Conservation (phyloP, 2,329 filamentous ascomycete genomes). For the Cercospora sojina region DNA sequence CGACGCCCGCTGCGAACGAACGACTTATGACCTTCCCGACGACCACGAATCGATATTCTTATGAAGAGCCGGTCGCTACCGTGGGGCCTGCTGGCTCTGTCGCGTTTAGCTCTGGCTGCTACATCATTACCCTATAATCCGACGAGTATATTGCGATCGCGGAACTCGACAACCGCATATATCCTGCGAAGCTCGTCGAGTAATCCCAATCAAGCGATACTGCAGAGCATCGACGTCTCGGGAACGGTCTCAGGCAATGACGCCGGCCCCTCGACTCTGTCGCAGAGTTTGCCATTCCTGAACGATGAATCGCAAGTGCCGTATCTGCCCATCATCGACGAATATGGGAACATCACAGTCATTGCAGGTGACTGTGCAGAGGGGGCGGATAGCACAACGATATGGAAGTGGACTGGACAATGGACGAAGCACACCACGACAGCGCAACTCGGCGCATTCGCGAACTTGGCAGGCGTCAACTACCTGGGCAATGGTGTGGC, state of each 20-base stretch:
- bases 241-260: conserved; percentile 53
- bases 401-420: conserved; percentile 70
- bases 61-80: conserved; percentile 21
- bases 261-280: conserved; percentile 49
- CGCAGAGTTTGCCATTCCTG: conserved; percentile 63
- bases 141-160: conserved; percentile 65
- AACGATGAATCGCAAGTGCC: conserved; percentile 51
- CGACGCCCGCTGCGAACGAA: conserved; percentile 11
- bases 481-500: conserved; percentile 62
- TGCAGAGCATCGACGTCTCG: conserved; percentile 68
- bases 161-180: conserved; percentile 60
- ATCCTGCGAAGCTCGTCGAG: conserved; percentile 61
- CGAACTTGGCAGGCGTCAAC: conserved; percentile 49
- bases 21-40: conserved; percentile 11
- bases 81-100: conserved; percentile 33
- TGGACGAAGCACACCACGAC: conserved; percentile 47
- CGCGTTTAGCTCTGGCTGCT: conserved; percentile 20
- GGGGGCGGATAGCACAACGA: conserved; percentile 49
- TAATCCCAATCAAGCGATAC: conserved; percentile 50
- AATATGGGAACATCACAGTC: conserved; percentile 67
- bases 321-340: conserved; percentile 66
- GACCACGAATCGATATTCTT: conserved; percentile 16
- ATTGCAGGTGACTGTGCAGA: conserved; percentile 70
- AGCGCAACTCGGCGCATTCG: conserved; percentile 42
- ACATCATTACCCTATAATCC: conserved; percentile 69